Evolutionary conservation across 176 grass and related monocot species (phyloP).

Genomic region (Poa annua): DNA sequence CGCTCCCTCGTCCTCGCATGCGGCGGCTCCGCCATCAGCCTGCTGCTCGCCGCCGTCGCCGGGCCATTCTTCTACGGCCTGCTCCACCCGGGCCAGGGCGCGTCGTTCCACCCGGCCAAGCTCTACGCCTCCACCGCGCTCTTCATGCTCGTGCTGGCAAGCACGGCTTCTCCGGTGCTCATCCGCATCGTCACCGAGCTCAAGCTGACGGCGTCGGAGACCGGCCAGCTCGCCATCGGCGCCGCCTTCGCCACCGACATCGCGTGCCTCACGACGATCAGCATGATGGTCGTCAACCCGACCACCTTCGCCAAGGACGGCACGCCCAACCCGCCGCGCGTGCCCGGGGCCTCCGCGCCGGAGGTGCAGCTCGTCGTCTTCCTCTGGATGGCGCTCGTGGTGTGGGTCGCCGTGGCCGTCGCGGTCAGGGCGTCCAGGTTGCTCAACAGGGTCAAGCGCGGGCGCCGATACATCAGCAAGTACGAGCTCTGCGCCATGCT

Average conservation of each 20-base stretch:
- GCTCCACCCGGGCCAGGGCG: conserved; percentile 12
- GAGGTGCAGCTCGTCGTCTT: background rate
- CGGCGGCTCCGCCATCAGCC: conserved; percentile 35
- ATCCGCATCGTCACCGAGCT: conserved; percentile 75
- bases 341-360: background rate
- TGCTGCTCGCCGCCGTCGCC: conserved; percentile 17
- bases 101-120: background rate
- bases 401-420: background rate
- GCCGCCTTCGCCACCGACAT: conserved; percentile 67
- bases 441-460: conserved; percentile 41
- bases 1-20: conserved; percentile 45
- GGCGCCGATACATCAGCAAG: conserved; percentile 51
- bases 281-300: conserved; percentile 23
- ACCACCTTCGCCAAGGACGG: conserved; percentile 9
- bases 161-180: conserved; percentile 65
- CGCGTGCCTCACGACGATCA: conserved; percentile 40
- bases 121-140: conserved; percentile 42
- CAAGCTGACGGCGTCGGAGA: conserved; percentile 64
- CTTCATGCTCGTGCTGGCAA: conserved; percentile 52
- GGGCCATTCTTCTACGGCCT: conserved; percentile 42
- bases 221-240: conserved; percentile 64
- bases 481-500: conserved; percentile 45
- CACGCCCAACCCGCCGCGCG: background rate
- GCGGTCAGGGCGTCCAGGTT: background rate
- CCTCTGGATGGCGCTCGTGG: background rate